These are phyloP conservation scores for Thelephora terrestris DNA, from an alignment of 1,284 basidiomycete genomes.

Conservation along the genomic window DNA sequence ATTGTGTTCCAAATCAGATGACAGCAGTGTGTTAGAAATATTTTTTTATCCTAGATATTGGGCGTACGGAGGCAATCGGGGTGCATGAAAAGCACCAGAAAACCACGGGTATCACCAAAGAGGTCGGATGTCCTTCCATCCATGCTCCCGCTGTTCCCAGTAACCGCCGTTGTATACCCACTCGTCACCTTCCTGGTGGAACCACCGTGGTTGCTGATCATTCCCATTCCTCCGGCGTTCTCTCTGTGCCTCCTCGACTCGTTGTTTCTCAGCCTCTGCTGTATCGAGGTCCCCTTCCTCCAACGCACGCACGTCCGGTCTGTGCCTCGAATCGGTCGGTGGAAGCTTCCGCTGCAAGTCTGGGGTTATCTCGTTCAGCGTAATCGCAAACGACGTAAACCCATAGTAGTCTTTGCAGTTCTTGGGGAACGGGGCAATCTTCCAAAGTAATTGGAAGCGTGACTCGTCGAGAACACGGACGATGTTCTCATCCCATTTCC, in stretches of 20 bases:
- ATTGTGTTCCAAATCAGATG: not conserved
- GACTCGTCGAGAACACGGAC: conserved; percentile 56
- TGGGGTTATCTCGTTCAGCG: conserved; percentile 71
- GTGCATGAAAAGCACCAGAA: not conserved
- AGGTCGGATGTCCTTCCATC: conserved; percentile 49
- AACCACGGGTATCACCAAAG: conserved; percentile 45
- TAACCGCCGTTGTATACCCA: conserved; percentile 76
- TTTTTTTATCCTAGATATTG: not conserved
- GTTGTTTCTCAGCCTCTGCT: conserved; percentile 70
- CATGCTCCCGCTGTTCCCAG: conserved; percentile 62
- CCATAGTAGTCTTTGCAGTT: conserved; percentile 71
- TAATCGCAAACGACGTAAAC: conserved; percentile 71
- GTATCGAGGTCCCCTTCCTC: conserved; percentile 73
- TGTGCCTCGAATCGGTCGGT: conserved; percentile 76
- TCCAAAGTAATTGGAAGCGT: conserved; percentile 69
- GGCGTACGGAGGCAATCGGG: too few species aligned
- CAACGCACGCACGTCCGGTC: conserved; percentile 81
- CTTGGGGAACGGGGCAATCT: conserved; percentile 63
- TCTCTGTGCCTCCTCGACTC: conserved; percentile 67
- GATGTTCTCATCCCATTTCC: conserved; percentile 78
- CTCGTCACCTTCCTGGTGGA: conserved; percentile 57
- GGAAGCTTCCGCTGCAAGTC: conserved; percentile 65
- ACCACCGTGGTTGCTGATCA: conserved; percentile 61
- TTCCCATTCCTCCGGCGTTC: conserved; percentile 49
- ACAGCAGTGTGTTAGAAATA: not conserved